These are phyloP conservation scores for Cornus florida DNA, from an alignment of 148 eudicot genomes.

Conservation along the genomic window DNA sequence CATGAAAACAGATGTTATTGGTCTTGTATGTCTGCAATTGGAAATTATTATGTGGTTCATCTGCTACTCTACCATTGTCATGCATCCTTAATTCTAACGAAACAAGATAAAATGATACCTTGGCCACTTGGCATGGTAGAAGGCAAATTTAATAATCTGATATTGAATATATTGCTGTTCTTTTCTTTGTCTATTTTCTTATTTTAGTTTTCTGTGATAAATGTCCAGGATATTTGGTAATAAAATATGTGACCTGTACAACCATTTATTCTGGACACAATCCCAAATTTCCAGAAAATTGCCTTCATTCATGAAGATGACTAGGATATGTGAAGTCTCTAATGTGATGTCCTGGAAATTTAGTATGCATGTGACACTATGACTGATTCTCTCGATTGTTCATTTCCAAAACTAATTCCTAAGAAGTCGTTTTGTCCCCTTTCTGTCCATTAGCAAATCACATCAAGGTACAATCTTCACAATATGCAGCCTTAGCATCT, in stretches of 20 bases:
- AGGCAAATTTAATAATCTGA: neutral
- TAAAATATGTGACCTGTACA: neutral
- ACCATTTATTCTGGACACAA: neutral
- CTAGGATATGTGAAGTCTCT: conserved; percentile 1
- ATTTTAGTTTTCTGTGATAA: neutral
- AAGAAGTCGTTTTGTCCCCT: no score
- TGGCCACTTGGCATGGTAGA: neutral
- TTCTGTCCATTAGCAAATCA: neutral
- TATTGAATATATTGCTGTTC: neutral
- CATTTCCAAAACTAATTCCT: neutral
- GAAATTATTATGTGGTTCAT: neutral
- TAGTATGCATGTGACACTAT: neutral
- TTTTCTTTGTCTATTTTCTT: neutral
- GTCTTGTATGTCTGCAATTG: neutral
- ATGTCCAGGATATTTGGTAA: neutral
- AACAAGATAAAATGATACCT: neutral
- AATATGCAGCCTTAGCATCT: neutral
- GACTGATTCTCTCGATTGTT: no score
- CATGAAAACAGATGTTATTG: neutral
- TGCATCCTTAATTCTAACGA: neutral
- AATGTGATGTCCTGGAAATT: neutral
- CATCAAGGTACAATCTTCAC: neutral
- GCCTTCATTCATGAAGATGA: neutral
- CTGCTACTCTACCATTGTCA: neutral
- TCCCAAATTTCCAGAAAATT: neutral